A percentile compares a stretch with the other conserved stretches of the same genome.
These are phyloP conservation scores for Pichia sp. DNA, from an alignment of 1,139 yeast genomes.

Conservation along the genomic window DNA sequence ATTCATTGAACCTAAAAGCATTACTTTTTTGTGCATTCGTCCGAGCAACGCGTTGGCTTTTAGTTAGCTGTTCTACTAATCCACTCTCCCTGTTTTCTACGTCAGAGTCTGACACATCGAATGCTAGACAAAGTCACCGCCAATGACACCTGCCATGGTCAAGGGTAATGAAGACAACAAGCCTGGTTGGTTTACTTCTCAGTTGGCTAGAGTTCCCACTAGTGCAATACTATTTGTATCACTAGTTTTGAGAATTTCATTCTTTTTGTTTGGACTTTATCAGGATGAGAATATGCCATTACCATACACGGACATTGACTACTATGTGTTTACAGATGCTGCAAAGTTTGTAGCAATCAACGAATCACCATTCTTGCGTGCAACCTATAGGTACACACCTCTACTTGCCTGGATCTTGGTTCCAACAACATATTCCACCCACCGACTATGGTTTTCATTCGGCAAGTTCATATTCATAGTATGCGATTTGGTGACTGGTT, in stretches of 20 bases:
- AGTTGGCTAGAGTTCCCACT: not conserved
- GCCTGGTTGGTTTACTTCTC: not conserved
- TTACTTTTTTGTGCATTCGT: not conserved
- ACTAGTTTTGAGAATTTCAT: constrained; percentile 43
- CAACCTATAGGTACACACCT: constrained; percentile 92
- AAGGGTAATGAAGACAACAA: not conserved
- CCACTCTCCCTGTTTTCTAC: no score
- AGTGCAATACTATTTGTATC: constrained; percentile 20
- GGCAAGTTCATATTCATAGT: constrained; percentile 76
- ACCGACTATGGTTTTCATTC: constrained; percentile 50
- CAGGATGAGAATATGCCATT: constrained; percentile 80
- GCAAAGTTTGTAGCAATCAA: constrained; percentile 64
- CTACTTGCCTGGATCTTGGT: constrained; percentile 74
- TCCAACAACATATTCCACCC: constrained; percentile 47
- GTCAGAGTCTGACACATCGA: no score
- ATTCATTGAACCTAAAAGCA: no score
- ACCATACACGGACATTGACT: constrained; percentile 90
- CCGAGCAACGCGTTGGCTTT: not conserved
- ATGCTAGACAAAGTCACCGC: not conserved
- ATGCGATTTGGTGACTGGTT: constrained; percentile 80
- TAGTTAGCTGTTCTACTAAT: no score
- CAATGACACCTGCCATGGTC: not conserved
- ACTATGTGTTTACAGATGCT: constrained; percentile 90
- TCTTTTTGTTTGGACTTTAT: constrained; percentile 78
- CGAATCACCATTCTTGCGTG: constrained; percentile 72